Base-by-base conservation (phyloP, 441 rosid genomes). In the Erysimum cheiri region DNA sequence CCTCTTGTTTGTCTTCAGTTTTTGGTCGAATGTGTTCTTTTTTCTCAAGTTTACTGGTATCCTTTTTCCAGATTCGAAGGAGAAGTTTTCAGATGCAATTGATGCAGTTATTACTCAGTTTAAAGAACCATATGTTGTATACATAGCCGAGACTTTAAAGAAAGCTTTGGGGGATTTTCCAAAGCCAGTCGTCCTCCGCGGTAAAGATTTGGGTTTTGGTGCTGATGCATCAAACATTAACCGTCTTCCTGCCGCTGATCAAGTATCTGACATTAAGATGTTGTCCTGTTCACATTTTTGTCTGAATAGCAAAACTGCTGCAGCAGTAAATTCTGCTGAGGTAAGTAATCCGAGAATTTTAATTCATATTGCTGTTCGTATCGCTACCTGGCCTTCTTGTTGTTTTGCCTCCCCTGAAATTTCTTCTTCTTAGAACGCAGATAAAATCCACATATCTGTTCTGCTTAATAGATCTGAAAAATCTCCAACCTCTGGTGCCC, bases 401-500 rank as follows among this genome's bases (percentile, higher is more conserved):
- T 76, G 70, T 22, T 73, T 71, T 65, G 48, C 31, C 35, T 75
- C 67, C 74, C 71, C 61, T 83, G 72, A 83, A 55, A 53, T 12
- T 76, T 73, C 82, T 77, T 81, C 70, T 78, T 71, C 87, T 64
- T 87, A 91, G 97, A 84, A 73, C 87, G 97, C 95, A 93, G 96
- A 89, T 76, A 71, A 63, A 77, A 77, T 93, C 84, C 88, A 88
- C 77, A 81, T 91, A 61, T 82, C 78, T 67, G 75, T 89, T 71
- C 81, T 89, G 69, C 80, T 83, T 72, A 93, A 88, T 80, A 80
- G 75, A 72, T 89, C 96, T 58, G 76, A 78, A 28, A 86, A 74
- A 49, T 70, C 82, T 59, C 65, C 39, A 61, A 73, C 76, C 67
- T 49, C 83, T 59, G 69, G 77, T 43, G 87, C 90, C 26, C 95